Conservation (phyloP, 176 grass and related monocot species). For the Oryza australiensis region DNA sequence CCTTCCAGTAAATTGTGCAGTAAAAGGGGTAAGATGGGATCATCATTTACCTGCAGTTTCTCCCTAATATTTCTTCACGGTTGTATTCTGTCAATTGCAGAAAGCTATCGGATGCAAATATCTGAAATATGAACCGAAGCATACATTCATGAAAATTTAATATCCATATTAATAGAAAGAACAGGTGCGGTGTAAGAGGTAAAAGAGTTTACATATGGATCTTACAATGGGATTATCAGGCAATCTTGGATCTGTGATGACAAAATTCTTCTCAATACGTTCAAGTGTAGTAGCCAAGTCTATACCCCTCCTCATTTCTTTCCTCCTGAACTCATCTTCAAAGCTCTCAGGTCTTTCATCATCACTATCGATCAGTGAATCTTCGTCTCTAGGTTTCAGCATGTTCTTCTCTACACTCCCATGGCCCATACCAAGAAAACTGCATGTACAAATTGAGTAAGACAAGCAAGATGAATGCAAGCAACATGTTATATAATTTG, state of each 20-base stretch:
- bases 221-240: conserved; percentile 88
- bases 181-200: not conserved
- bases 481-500: not conserved
- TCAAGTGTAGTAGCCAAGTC: conserved; percentile 96
- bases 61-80: conserved; percentile 86
- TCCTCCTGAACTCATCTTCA: conserved; percentile 69
- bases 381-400: conserved; percentile 62
- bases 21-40: not conserved
- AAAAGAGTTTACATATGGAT: not conserved
- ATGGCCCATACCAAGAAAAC: conserved; percentile 61
- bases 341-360: conserved; percentile 85
- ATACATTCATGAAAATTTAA: not conserved
- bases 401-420: conserved; percentile 52
- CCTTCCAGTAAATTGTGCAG: not conserved
- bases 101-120: conserved; percentile 92
- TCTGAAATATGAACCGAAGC: conserved; percentile 43
- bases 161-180: conserved; percentile 1
- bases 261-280: conserved; percentile 90
- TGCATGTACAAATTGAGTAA: conserved; percentile 21
- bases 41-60: conserved; percentile 75
- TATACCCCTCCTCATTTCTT: conserved; percentile 98
- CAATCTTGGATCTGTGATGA: conserved; percentile 73
- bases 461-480: not conserved
- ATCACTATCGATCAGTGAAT: conserved; percentile 66
- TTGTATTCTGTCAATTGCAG: conserved; percentile 78